Evolutionary conservation across 2,329 filamentous ascomycete species (phyloP), one percentile per base, ranked within the genome.

Genomic region (Ophiostoma pallidulum): DNA sequence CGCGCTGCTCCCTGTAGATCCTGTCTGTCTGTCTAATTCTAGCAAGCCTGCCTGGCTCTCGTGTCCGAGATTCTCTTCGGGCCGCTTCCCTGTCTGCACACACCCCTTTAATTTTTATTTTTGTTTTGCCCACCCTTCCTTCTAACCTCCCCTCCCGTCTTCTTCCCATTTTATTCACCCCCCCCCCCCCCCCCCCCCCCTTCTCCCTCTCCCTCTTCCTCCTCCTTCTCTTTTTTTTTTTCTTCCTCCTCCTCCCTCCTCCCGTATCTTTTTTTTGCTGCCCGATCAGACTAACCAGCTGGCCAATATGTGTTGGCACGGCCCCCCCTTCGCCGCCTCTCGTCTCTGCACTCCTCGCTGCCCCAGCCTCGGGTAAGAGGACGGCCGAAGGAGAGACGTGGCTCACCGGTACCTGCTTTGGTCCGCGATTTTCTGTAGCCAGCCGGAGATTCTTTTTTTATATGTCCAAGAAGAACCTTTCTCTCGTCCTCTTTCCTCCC

Each of bases 221-320:
- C 32, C 24, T 38, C 20, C 6, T 40, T 31, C 26, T 31, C 8
- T 19, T 9, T 8, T 14, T 41, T 44, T 20, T 36, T 32, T 38
- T 43, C 44, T 33, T 40, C 31, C 26, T 41, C 20, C 22, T 41
- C 31, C n/a, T 41, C 22, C 45, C 19, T 16, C n/a, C 24, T 20
- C 26, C 37, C 18, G 4, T 43, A 32, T 32, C 3, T 16, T 36
- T 32, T 24, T 22, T 41, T 20, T 20, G 24, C 19, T 24, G 8
- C 31, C 16, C 41, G 31, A 22, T 48, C 37, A 20, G 22, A 29
- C n/a, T 16, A 37, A 26, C 32, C 36, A 29, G 29, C 42, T 31
- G 43, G 28, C 40, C 48, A 51, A 32, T 41, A 47, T 53, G 52
- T 41, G 47, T 40, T 50, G 47, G 46, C 45, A 19, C 43, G 42